Conservation (phyloP, 2,329 filamentous ascomycete species). For the Sarocladiaceae sp. region DNA sequence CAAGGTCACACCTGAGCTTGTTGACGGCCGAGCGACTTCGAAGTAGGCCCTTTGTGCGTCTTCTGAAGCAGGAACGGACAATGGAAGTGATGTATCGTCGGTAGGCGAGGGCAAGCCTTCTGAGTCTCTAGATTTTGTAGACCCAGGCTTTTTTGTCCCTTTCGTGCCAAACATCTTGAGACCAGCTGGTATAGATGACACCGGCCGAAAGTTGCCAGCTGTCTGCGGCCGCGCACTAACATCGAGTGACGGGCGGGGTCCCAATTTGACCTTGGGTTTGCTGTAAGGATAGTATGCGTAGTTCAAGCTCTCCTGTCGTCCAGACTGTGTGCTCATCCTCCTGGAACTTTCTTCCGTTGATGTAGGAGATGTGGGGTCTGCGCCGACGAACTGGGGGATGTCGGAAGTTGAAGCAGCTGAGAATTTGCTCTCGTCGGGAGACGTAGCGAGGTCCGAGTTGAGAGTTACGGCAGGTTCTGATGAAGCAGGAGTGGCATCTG, state of each 20-base stretch:
- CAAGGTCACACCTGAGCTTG: constrained; percentile 40
- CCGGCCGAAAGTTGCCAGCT: constrained; percentile 61
- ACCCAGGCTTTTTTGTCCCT: constrained; percentile 37
- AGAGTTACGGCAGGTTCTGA: constrained; percentile 44
- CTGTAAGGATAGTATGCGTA: constrained; percentile 45
- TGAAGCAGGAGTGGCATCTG: constrained; percentile 18
- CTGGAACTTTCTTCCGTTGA: constrained; percentile 38
- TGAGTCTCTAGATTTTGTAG: constrained; percentile 20
- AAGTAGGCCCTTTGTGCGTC: constrained; percentile 10
- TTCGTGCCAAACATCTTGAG: constrained; percentile 58
- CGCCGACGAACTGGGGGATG: constrained; percentile 48
- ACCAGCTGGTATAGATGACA: constrained; percentile 77
- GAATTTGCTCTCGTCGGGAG: constrained; percentile 47
- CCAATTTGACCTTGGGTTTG: constrained; percentile 85
- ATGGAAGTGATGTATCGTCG: not conserved
- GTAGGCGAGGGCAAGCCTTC: not conserved
- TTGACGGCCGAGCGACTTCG: constrained; percentile 29
- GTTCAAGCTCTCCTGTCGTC: constrained; percentile 46
- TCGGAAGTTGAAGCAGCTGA: constrained; percentile 39
- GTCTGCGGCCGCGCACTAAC: constrained; percentile 54
- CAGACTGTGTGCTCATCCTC: constrained; percentile 49
- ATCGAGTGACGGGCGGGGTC: constrained; percentile 74
- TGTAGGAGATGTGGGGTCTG: constrained; percentile 38
- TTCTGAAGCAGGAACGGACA: not conserved
- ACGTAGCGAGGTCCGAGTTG: constrained; percentile 47